A percentile compares a stretch with the other conserved stretches of the same genome.
phyloP scores from a whole-genome alignment of 768 basidiomycete genomes.

The Suillus hirtellus region DNA sequence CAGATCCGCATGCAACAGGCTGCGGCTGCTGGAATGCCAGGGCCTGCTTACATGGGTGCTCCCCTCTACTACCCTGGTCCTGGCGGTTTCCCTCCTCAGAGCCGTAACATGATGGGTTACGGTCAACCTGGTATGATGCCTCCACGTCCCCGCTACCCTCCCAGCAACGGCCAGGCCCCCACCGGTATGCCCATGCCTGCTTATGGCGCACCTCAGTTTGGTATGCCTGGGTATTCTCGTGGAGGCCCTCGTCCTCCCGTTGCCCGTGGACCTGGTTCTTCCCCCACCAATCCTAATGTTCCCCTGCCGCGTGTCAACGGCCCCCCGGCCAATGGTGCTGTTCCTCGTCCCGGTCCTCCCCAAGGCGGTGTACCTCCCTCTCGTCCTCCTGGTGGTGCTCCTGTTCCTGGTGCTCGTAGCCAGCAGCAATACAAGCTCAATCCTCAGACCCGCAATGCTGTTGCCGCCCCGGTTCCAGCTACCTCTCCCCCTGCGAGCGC shows the following conservation, averaged over 20 bases:
- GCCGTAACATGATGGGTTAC: constrained; percentile 74
- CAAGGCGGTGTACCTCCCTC: constrained; percentile 42
- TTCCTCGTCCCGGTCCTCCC: constrained; percentile 47
- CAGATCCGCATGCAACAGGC: constrained; percentile 97
- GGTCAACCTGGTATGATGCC: constrained; percentile 87
- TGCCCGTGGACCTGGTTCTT: constrained; percentile 67
- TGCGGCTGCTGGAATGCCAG: constrained; percentile 79
- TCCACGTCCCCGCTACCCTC: constrained; percentile 82
- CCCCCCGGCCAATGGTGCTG: constrained; percentile 54
- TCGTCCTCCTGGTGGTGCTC: constrained; percentile 45
- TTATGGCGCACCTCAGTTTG: constrained; percentile 77
- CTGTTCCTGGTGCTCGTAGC: constrained; percentile 41
- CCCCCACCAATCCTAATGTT: constrained; percentile 63
- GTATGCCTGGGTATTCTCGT: constrained; percentile 66
- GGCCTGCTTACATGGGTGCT: constrained; percentile 41
- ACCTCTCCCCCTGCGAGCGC: constrained; percentile 37
- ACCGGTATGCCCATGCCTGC: constrained; percentile 74
- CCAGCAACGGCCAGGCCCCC: constrained; percentile 64
- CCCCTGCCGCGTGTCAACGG: constrained; percentile 68
- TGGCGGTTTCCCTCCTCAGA: constrained; percentile 72
- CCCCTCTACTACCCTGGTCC: constrained; percentile 76
- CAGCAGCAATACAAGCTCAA: constrained; percentile 35
- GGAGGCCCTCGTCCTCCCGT: constrained; percentile 60
- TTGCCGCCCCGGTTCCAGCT: constrained; percentile 28
- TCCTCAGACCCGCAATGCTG: constrained; percentile 38